A percentile compares a stretch with the other conserved stretches of the same genome.
Evolutionary conservation across 345 rosid genomes (phyloP).

Genomic region (Noccaea bulbosa): DNA sequence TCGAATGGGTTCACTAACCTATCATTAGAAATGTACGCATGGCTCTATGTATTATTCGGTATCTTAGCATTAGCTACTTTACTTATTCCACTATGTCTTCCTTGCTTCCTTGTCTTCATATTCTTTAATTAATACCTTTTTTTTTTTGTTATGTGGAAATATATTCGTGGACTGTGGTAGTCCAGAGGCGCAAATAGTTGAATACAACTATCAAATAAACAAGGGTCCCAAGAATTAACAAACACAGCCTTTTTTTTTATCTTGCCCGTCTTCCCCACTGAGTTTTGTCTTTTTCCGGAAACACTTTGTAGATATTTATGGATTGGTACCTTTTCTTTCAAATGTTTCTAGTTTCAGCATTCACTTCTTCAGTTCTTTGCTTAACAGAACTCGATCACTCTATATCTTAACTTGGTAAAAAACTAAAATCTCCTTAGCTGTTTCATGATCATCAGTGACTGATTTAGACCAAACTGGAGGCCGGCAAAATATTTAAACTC

Average conservation of each 20-base stretch:
- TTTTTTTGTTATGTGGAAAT: conserved; percentile 4
- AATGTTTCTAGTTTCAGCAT: conserved; percentile 16
- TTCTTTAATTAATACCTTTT: background rate
- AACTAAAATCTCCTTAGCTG: background rate
- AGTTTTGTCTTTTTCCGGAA: conserved; percentile 39
- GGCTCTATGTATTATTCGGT: background rate
- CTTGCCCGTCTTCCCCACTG: conserved; percentile 40
- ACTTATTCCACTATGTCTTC: conserved; percentile 5
- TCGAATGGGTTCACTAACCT: conserved; percentile 1
- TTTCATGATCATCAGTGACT: background rate
- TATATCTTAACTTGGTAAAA: conserved; percentile 29
- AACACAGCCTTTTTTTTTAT: conserved; percentile 23
- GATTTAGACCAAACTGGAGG: background rate
- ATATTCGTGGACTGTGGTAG: conserved; percentile 39
- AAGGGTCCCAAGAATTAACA: conserved; percentile 36
- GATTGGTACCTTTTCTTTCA: conserved; percentile 32
- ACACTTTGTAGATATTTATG: conserved; percentile 27
- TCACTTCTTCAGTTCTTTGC: conserved; percentile 20
- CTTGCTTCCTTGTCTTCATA: conserved; percentile 29
- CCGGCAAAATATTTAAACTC: conserved; percentile 21
- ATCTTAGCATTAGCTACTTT: background rate
- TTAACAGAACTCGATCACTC: background rate
- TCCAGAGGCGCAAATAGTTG: conserved; percentile 38
- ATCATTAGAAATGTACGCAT: background rate
- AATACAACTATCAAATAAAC: conserved; percentile 38